These are phyloP conservation scores for Podila verticillata DNA, from an alignment of 192 early-diverging fungal genomes.

Conservation along the genomic window DNA sequence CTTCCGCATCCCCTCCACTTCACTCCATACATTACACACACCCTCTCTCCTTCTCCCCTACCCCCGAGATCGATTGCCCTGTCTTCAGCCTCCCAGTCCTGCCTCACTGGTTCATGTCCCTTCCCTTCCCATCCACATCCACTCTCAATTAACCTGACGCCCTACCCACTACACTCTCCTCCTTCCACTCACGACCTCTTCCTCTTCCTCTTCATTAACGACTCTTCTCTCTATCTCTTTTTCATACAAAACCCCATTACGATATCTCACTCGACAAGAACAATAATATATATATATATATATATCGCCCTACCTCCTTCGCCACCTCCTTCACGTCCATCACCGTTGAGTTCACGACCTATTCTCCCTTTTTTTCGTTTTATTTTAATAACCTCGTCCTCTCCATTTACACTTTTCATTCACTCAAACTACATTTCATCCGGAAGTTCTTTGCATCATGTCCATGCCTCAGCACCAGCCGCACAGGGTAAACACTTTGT, in stretches of 20 bases:
- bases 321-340: too few species aligned
- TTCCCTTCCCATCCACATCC: neutral
- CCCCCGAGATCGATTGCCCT: constrained; percentile 44
- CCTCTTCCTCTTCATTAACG: neutral
- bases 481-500: constrained; percentile 10
- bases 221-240: neutral
- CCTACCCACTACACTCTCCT: neutral
- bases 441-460: neutral
- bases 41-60: neutral
- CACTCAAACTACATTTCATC: neutral
- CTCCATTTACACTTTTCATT: neutral
- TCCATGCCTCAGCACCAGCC: constrained; percentile 27
- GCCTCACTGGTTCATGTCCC: neutral
- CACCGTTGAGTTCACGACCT: too few species aligned
- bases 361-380: neutral
- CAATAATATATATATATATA: neutral
- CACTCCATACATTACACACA: neutral
- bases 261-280: neutral
- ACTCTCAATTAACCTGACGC: neutral
- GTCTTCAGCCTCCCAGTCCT: constrained; percentile 2
- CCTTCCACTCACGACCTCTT: constrained; percentile 2
- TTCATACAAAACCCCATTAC: neutral
- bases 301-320: neutral
- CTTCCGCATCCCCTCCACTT: neutral
- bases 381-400: neutral